Evolutionary conservation across 768 basidiomycete species (phyloP).

Genomic region (Suillus occidentalis): DNA sequence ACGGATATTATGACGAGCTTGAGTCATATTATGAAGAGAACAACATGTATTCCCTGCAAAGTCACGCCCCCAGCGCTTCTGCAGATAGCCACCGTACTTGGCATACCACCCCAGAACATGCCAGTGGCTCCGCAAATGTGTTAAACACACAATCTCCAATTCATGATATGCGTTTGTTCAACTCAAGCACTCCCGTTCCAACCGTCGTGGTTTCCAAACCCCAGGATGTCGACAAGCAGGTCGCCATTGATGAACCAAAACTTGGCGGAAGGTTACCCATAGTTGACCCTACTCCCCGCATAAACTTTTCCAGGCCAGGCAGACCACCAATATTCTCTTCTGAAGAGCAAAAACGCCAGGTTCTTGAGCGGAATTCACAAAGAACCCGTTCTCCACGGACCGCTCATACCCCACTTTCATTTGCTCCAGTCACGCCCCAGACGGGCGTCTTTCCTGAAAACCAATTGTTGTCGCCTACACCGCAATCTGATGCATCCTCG

Average conservation of each 20-base stretch:
- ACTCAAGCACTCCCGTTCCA: conserved; percentile 34
- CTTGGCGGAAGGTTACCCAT: conserved; percentile 41
- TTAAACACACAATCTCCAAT: neutral
- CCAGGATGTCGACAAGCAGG: conserved; percentile 19
- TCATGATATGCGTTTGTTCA: neutral
- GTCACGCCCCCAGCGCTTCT: neutral
- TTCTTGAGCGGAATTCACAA: conserved; percentile 59
- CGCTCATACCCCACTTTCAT: conserved; percentile 9
- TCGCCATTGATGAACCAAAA: conserved; percentile 10
- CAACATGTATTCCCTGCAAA: neutral
- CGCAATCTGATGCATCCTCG: neutral
- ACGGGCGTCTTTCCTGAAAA: conserved; percentile 20
- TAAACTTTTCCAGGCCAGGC: conserved; percentile 68
- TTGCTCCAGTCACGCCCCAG: conserved; percentile 20
- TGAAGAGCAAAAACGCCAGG: conserved; percentile 41
- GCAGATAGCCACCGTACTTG: neutral
- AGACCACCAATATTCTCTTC: conserved; percentile 43
- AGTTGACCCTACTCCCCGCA: conserved; percentile 38
- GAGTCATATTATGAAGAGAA: conserved; percentile 40
- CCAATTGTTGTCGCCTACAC: neutral
- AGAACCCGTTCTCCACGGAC: conserved; percentile 35
- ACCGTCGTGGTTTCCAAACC: conserved; percentile 57
- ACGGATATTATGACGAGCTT: conserved; percentile 37
- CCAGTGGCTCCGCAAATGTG: neutral
- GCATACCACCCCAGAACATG: neutral